These are phyloP conservation scores for Pythium chondricola DNA, from an alignment of 352 stramenopile species.

Conservation along the genomic window DNA sequence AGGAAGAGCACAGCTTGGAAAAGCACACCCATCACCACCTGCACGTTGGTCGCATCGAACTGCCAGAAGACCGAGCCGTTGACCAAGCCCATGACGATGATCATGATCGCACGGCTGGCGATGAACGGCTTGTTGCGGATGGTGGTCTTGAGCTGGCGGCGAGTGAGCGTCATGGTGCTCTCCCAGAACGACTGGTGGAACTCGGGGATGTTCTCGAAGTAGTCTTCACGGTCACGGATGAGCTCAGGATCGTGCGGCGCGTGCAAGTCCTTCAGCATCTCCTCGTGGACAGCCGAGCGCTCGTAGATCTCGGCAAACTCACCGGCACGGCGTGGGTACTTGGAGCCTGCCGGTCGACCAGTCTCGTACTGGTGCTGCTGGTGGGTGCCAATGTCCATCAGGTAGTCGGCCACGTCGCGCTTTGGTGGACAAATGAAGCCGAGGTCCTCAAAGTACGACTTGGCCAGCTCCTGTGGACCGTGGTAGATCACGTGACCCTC, in stretches of 20 bases:
- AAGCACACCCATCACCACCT: slow-evolving; percentile 44
- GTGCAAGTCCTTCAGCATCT: slow-evolving; percentile 35
- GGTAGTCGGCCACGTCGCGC: slow-evolving; percentile 23
- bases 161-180: slow-evolving; percentile 20
- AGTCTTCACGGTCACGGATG: slow-evolving; percentile 55
- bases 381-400: slow-evolving; percentile 24
- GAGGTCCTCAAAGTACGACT: slow-evolving; percentile 22
- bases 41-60: slow-evolving; percentile 23
- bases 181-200: slow-evolving; percentile 21
- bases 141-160: slow-evolving; percentile 24
- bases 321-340: slow-evolving; percentile 11
- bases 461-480: slow-evolving; percentile 15
- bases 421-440: slow-evolving; percentile 19
- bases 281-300: slow-evolving; percentile 13
- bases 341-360: slow-evolving; percentile 9
- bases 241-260: slow-evolving; percentile 87
- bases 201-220: slow-evolving; percentile 18
- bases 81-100: slow-evolving; percentile 26
- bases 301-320: slow-evolving; percentile 23
- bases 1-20: slow-evolving; percentile 73
- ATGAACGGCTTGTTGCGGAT: slow-evolving; percentile 24
- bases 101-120: slow-evolving; percentile 22
- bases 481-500: slow-evolving; percentile 27
- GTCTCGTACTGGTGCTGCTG: slow-evolving; percentile 24
- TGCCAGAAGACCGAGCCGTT: slow-evolving; percentile 29